These are phyloP conservation scores for Aspergillus diversus DNA, from an alignment of 495 filamentous ascomycete genomes.

Conservation along the genomic window DNA sequence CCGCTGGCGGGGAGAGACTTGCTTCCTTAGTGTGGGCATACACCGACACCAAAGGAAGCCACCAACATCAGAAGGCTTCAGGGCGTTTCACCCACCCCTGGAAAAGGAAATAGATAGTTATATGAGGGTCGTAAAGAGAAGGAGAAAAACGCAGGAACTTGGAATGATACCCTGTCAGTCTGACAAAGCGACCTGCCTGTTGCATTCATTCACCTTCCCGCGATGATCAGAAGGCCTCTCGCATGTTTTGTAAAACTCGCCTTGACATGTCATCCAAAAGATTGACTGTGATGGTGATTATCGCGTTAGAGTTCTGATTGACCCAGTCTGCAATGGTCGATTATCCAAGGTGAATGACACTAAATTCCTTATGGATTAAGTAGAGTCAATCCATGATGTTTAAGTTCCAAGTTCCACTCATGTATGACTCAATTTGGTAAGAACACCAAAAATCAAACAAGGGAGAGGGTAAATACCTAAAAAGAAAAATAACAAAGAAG, in stretches of 20 bases:
- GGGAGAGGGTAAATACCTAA: background rate
- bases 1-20: too few species aligned
- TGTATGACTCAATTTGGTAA: constrained; percentile 23
- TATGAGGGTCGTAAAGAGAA: too few species aligned
- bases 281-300: background rate
- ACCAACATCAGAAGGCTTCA: too few species aligned
- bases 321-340: background rate
- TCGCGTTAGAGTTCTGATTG: background rate
- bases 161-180: background rate
- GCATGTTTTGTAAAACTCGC: background rate
- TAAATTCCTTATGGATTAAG: background rate
- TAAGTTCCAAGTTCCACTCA: constrained; percentile 11
- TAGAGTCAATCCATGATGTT: too few species aligned
- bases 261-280: background rate
- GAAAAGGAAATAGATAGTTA: too few species aligned
- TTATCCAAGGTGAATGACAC: background rate
- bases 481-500: background rate
- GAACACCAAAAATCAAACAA: background rate
- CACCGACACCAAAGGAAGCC: too few species aligned
- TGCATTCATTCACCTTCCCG: background rate
- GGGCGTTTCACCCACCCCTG: too few species aligned
- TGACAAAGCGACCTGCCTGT: too few species aligned
- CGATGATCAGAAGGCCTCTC: background rate
- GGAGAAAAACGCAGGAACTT: background rate
- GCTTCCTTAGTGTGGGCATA: too few species aligned